Conservation (phyloP, 345 rosid genomes). For the Acer yangbiense region DNA sequence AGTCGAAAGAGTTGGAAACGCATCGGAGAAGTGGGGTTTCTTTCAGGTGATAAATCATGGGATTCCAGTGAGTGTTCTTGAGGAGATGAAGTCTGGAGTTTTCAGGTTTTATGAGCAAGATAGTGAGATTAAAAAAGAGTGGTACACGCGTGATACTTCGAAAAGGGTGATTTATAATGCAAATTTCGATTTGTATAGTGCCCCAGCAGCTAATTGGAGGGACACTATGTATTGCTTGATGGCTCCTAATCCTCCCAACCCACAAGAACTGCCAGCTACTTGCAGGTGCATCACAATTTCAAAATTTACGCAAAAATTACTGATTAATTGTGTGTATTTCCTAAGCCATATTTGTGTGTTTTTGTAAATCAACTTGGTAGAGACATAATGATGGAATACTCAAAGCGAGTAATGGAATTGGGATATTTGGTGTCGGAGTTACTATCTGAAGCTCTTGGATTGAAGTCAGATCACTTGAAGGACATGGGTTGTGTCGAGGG, state of each 20-base stretch:
- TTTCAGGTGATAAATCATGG: constrained; percentile 44
- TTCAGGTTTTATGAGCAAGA: constrained; percentile 35
- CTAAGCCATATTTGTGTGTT: too few species aligned
- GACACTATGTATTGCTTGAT: constrained; percentile 35
- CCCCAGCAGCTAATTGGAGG: constrained; percentile 44
- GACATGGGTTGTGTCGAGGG: constrained; percentile 48
- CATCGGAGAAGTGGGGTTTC: constrained; percentile 29
- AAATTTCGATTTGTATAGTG: constrained; percentile 47
- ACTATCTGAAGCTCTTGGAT: constrained; percentile 56
- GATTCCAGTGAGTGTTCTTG: constrained; percentile 25
- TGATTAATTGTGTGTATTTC: too few species aligned
- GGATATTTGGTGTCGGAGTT: constrained; percentile 43
- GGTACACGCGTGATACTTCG: constrained; percentile 14
- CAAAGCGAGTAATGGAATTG: constrained; percentile 32
- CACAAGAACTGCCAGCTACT: constrained; percentile 37
- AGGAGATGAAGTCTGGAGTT: constrained; percentile 28
- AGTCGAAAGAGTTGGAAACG: constrained; percentile 12
- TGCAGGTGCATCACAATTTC: constrained; percentile 30
- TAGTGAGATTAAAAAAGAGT: constrained; percentile 24
- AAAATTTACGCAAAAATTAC: too few species aligned
- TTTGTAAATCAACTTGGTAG: constrained; percentile 20
- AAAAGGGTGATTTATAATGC: constrained; percentile 29
- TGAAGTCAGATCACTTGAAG: constrained; percentile 37
- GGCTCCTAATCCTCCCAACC: constrained; percentile 41
- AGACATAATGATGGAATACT: constrained; percentile 47